A percentile compares a stretch with the other conserved stretches of the same genome.
Conservation (phyloP, 2,329 filamentous ascomycete species). For the Aspergillus fumigatus region DNA sequence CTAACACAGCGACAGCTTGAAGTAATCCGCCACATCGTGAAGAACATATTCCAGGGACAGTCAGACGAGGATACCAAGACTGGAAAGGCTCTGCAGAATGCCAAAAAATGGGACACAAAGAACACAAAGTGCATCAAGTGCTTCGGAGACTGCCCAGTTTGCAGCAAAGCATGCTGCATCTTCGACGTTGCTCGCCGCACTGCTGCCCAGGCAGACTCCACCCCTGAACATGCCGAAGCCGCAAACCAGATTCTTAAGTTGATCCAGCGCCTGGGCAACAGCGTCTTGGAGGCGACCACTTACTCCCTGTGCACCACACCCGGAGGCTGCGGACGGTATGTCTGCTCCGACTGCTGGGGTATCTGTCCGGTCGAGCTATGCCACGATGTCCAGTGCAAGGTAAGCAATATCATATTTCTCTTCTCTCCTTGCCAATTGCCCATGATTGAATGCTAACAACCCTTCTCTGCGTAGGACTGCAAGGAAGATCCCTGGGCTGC, state of each 20-base stretch:
- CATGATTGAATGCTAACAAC: neutral
- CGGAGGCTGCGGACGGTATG: constrained; percentile 26
- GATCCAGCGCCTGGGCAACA: constrained; percentile 20
- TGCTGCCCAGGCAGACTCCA: constrained; percentile 9
- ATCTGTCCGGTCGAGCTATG: constrained; percentile 30
- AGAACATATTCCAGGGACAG: constrained; percentile 6
- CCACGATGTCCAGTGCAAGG: constrained; percentile 31
- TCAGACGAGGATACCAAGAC: neutral
- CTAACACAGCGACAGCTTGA: neutral
- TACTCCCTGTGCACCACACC: constrained; percentile 29
- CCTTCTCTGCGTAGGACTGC: constrained; percentile 23
- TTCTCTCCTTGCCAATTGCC: neutral
- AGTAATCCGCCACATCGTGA: constrained; percentile 12
- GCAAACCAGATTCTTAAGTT: constrained; percentile 15
- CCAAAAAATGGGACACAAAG: constrained; percentile 25
- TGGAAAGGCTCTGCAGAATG: constrained; percentile 8
- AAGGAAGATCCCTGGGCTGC: constrained; percentile 29
- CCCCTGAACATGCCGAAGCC: constrained; percentile 10
- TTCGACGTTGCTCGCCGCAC: constrained; percentile 14
- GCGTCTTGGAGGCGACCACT: constrained; percentile 26
- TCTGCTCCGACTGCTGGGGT: constrained; percentile 34
- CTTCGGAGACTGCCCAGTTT: constrained; percentile 23
- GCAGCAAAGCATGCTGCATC: constrained; percentile 30
- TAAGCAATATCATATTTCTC: constrained; percentile 4
- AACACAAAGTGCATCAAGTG: constrained; percentile 32